Evolutionary conservation across 2,329 filamentous ascomycete genomes (phyloP), one percentile per base, ranked within the genome.

Genomic region (Penicillium sumatraense): DNA sequence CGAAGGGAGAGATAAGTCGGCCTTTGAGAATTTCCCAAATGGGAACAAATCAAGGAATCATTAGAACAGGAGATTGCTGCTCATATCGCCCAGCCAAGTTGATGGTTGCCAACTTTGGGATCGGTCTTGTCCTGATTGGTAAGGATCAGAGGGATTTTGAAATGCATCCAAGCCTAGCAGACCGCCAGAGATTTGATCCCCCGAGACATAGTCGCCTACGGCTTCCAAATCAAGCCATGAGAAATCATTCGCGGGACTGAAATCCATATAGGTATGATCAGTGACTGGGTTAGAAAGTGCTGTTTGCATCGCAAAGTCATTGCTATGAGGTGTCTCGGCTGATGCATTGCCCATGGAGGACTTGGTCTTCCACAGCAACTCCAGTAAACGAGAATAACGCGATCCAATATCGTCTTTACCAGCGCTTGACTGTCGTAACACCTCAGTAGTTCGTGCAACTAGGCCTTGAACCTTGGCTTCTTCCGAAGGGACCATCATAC

Each of bases 141-240:
- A 73, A 14, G 70, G 58, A 44, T 68, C 66, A 23, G 65, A 56
- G 2, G 53, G 27, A 49, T 72, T 73, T 41, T 72, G 68, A 52
- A 72, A 71, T 5, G 71, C 57, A 53, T 75, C 71, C 35, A 74
- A 57, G 3, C 72, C 72, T 14, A 76, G 51, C n/a, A 75, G 57
- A 20, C 69, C 70, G 11, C 68, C 68, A 2, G 72, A 59, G 20
- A 75, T 74, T 45, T 72, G 75, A 48, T 80, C 78, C 3, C 77
- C 76, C 3, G 76, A 78, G 18, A 80, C 81, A 62, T 83, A 85
- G 58, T 86, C 83, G 0, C 83, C 83, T 2, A 86, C 79, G 1
- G 84, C 84, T 54, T 83, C 81, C 5, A 87, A 71, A 63, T 86
- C 83, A 1, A 85, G 75, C 84, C 84, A 87, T 0, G 83, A 86